These are phyloP conservation scores for Cystobasidium slooffiae DNA, from an alignment of 1,284 basidiomycete genomes.

Conservation along the genomic window DNA sequence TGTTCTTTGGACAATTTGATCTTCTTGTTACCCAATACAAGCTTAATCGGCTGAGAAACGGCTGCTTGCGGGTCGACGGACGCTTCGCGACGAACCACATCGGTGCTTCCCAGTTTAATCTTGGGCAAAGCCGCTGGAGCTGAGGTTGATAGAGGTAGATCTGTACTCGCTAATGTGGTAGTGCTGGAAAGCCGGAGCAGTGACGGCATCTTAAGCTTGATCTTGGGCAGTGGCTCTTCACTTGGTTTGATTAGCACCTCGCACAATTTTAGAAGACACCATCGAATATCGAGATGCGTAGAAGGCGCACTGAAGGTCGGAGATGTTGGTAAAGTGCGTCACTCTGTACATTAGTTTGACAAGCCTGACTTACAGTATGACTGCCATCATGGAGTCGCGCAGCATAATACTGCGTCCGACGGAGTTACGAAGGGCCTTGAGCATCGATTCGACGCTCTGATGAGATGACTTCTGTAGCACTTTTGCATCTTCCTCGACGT, in stretches of 20 bases:
- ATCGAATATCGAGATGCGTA: slow-evolving; percentile 83
- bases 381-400: slow-evolving; percentile 77
- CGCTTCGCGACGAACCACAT: background rate
- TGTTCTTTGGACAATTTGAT: slow-evolving; percentile 69
- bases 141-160: slow-evolving; percentile 18
- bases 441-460: slow-evolving; percentile 67
- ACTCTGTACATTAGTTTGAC: slow-evolving; percentile 17
- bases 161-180: slow-evolving; percentile 36
- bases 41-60: slow-evolving; percentile 51
- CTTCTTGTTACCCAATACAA: slow-evolving; percentile 54
- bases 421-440: slow-evolving; percentile 80
- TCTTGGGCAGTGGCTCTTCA: slow-evolving; percentile 81
- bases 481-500: slow-evolving; percentile 72
- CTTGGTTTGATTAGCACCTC: slow-evolving; percentile 83
- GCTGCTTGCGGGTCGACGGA: background rate
- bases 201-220: slow-evolving; percentile 65
- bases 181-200: slow-evolving; percentile 20
- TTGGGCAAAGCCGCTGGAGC: slow-evolving; percentile 30
- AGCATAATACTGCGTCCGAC: slow-evolving; percentile 80
- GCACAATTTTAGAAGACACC: slow-evolving; percentile 87
- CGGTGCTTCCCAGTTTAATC: slow-evolving; percentile 32
- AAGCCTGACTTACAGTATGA: slow-evolving; percentile 65
- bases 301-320: slow-evolving; percentile 64
- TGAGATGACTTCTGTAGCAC: slow-evolving; percentile 40
- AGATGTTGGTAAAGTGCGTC: background rate